Conservation (phyloP, 1,284 basidiomycete genomes). For the Boletus smithii region DNA sequence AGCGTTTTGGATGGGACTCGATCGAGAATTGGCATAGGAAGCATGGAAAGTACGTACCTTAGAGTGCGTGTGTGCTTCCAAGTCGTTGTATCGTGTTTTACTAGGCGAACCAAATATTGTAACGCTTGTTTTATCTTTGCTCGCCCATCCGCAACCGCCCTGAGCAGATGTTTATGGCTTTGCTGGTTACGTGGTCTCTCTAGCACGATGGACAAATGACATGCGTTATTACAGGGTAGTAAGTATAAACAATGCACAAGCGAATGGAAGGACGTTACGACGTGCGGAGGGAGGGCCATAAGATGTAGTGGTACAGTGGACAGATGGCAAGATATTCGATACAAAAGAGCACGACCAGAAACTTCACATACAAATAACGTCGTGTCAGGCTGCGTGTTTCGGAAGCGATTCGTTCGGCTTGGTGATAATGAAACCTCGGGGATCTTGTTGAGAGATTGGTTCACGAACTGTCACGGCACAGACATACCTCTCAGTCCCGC, state of each 20-base stretch:
- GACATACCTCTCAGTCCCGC: conserved; percentile 54
- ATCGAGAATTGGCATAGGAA: conserved; percentile 58
- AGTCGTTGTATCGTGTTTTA: too few relatives aligned
- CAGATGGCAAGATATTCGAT: not conserved
- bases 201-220: not conserved
- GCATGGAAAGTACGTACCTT: conserved; percentile 39
- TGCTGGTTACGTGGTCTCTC: too few relatives aligned
- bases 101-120: not conserved
- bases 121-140: not conserved
- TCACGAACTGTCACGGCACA: not conserved
- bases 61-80: not conserved
- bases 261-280: conserved; percentile 11
- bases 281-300: conserved; percentile 1
- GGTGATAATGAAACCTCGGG: conserved; percentile 44
- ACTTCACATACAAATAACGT: not conserved
- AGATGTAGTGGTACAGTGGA: conserved; percentile 4
- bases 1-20: conserved; percentile 41
- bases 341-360: conserved; percentile 1
- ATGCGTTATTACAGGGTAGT: not conserved
- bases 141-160: too few relatives aligned
- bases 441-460: not conserved
- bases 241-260: conserved; percentile 11
- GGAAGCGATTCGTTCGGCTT: conserved; percentile 60
- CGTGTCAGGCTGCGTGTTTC: conserved; percentile 11
- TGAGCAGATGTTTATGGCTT: too few relatives aligned